These are phyloP conservation scores for Mollisia scopiformis DNA, from an alignment of 2,329 filamentous ascomycete species.

Conservation along the genomic window DNA sequence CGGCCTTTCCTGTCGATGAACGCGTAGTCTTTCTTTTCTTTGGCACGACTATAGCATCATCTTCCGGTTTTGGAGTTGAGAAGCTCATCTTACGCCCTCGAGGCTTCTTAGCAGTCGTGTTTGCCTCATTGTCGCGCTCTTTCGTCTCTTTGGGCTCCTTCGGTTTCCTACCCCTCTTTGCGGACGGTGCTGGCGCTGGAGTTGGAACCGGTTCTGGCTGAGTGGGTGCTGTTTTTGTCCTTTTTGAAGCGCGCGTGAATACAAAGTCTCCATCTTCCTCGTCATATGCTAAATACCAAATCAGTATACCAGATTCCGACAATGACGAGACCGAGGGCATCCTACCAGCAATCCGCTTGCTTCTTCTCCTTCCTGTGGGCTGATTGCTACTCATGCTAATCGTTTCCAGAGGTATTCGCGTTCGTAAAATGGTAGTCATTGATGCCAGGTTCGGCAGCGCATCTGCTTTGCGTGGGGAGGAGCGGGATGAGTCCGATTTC, in stretches of 20 bases:
- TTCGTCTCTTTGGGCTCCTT: conserved; percentile 38
- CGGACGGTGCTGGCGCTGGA: conserved; percentile 36
- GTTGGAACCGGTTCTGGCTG: conserved; percentile 45
- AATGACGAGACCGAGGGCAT: conserved; percentile 25
- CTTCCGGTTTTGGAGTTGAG: conserved; percentile 37
- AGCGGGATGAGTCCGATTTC: conserved; percentile 10
- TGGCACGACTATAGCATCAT: conserved; percentile 40
- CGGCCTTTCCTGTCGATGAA: conserved; percentile 43
- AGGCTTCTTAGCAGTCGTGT: conserved; percentile 45
- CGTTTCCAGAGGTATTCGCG: conserved; percentile 66
- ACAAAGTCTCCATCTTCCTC: conserved; percentile 79
- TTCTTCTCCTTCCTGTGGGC: conserved; percentile 58
- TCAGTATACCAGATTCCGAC: conserved; percentile 3
- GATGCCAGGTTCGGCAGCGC: conserved; percentile 43
- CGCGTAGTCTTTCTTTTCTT: conserved; percentile 49
- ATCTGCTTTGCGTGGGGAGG: conserved; percentile 28
- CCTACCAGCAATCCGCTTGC: conserved; percentile 67
- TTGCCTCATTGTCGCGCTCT: conserved; percentile 39
- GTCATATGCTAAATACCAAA: conserved; percentile 53
- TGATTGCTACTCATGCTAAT: conserved; percentile 65
- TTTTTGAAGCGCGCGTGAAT: conserved; percentile 71
- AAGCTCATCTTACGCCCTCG: conserved; percentile 36
- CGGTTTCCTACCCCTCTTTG: conserved; percentile 37
- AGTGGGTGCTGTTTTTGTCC: conserved; percentile 59
- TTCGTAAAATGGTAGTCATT: conserved; percentile 72